Percentiles rank a stretch among this genome's conserved stretches.
phyloP scores from a whole-genome alignment of 768 basidiomycete species.

The Wakefieldia striispora region DNA sequence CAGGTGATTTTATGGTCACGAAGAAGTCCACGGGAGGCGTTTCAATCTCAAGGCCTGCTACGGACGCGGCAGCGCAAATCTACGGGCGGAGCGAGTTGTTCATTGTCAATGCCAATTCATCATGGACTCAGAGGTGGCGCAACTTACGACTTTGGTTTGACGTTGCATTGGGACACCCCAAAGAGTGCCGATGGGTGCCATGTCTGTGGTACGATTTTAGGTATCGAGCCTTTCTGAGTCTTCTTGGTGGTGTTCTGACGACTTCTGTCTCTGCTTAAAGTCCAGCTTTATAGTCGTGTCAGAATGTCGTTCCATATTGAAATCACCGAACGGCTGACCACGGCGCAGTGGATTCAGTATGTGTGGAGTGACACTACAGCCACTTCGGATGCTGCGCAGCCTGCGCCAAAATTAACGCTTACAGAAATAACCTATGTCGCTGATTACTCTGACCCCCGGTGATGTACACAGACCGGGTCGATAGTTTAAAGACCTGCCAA shows the following conservation, averaged over 20 bases:
- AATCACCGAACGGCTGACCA: neutral
- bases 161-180: conserved; percentile 25
- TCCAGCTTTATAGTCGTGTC: conserved; percentile 10
- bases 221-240: neutral
- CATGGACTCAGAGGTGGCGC: too few species aligned
- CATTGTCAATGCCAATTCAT: neutral
- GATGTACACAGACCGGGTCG: too few species aligned
- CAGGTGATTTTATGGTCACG: conserved; percentile 26
- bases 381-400: conserved; percentile 1
- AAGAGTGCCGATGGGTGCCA: conserved; percentile 27
- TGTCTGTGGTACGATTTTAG: conserved; percentile 1
- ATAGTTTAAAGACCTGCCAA: too few species aligned
- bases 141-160: conserved; percentile 29
- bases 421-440: too few species aligned
- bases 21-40: conserved; percentile 18
- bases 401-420: neutral
- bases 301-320: neutral
- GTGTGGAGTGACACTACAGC: neutral
- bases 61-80: conserved; percentile 24
- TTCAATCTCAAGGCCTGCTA: conserved; percentile 28
- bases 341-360: neutral
- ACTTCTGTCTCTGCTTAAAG: neutral
- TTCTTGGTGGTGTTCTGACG: neutral
- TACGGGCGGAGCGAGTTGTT: conserved; percentile 1
- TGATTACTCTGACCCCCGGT: too few species aligned